Conservation (phyloP, 1,284 basidiomycete genomes). For the Anthracocystis panici-leucophaei region DNA sequence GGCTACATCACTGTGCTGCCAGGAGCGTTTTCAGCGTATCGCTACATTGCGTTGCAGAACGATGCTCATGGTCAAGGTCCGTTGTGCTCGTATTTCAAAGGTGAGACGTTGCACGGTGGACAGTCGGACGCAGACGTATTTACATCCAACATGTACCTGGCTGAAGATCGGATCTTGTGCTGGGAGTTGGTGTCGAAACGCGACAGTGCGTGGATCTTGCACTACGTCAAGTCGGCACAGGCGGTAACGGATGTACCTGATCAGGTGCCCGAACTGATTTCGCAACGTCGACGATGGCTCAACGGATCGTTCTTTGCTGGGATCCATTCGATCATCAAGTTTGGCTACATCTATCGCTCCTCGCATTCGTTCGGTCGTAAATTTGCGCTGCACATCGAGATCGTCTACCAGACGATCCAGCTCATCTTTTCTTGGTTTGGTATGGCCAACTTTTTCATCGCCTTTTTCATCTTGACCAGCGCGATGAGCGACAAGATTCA, state of each 20-base stretch:
- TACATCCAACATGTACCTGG: slow-evolving; percentile 67
- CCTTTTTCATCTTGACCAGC: slow-evolving; percentile 64
- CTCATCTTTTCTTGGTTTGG: slow-evolving; percentile 67
- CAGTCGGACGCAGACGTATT: slow-evolving; percentile 66
- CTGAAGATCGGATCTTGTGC: slow-evolving; percentile 67
- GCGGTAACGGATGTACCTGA: slow-evolving; percentile 68
- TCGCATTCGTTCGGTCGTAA: slow-evolving; percentile 63
- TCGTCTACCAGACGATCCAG: slow-evolving; percentile 66
- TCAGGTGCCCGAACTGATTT: slow-evolving; percentile 64
- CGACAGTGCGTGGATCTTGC: slow-evolving; percentile 66
- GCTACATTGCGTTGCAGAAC: slow-evolving; percentile 89
- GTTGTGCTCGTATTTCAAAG: slow-evolving; percentile 91
- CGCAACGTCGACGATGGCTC: slow-evolving; percentile 65
- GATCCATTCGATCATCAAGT: slow-evolving; percentile 69
- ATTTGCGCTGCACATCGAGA: slow-evolving; percentile 65
- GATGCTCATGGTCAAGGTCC: slow-evolving; percentile 85
- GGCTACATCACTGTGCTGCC: slow-evolving; percentile 93
- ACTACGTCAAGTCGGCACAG: slow-evolving; percentile 66
- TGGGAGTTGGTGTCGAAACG: slow-evolving; percentile 70
- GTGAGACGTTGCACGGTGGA: slow-evolving; percentile 76
- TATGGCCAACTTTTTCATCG: slow-evolving; percentile 63
- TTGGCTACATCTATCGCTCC: slow-evolving; percentile 68
- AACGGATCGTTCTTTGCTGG: slow-evolving; percentile 68
- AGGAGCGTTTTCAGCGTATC: slow-evolving; percentile 86
- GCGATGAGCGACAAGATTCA: slow-evolving; percentile 55